A percentile compares a stretch with the other conserved stretches of the same genome.
Evolutionary conservation across 805 yeast genomes (phyloP).

Genomic region (Ogataea nitratoaversa): DNA sequence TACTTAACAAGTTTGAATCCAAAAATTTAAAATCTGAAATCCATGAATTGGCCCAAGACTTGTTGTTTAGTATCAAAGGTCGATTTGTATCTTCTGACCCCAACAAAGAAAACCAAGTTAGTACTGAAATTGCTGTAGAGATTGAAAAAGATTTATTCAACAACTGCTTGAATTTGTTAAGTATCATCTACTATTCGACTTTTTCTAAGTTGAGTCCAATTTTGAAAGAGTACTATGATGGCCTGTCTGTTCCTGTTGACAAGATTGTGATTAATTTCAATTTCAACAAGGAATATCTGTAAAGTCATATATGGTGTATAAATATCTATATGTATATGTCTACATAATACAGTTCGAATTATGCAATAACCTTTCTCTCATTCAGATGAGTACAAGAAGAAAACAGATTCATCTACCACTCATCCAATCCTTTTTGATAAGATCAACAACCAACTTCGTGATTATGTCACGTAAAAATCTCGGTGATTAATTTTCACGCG

Average conservation of each 20-base stretch:
- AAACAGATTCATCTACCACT: too few relatives aligned
- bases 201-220: conserved; percentile 52
- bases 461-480: too few relatives aligned
- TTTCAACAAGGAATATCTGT: conserved; percentile 25
- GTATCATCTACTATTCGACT: conserved; percentile 51
- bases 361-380: too few relatives aligned
- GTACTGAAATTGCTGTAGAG: conserved; percentile 28
- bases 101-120: conserved; percentile 25
- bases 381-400: too few relatives aligned
- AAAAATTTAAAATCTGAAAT: conserved; percentile 55
- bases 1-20: conserved; percentile 53
- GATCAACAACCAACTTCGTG: too few relatives aligned
- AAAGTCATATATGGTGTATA: too few relatives aligned
- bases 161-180: conserved; percentile 67
- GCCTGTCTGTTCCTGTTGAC: conserved; percentile 26
- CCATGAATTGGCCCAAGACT: conserved; percentile 48
- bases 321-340: neutral
- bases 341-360: too few relatives aligned
- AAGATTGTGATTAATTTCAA: conserved; percentile 28
- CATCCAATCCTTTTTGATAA: too few relatives aligned
- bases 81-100: conserved; percentile 15
- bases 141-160: conserved; percentile 53
- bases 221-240: conserved; percentile 50
- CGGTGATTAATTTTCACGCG: neutral
- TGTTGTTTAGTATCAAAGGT: conserved; percentile 47